A percentile compares a stretch with the other conserved stretches of the same genome.
phyloP scores from a whole-genome alignment of 805 yeast genomes.

The Yamadazyma sp. region DNA sequence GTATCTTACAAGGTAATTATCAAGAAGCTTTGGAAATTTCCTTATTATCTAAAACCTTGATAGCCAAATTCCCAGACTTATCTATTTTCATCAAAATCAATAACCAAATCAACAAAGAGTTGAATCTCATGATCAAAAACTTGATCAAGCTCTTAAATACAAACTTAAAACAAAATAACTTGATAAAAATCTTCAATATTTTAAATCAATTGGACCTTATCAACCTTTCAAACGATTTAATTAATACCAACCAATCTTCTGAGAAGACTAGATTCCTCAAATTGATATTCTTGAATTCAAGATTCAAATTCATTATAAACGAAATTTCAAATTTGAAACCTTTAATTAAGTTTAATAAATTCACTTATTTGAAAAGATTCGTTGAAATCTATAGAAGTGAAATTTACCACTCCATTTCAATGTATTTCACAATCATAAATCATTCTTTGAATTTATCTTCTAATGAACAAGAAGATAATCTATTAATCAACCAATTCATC shows the following conservation, averaged over 20 bases:
- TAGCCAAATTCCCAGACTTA: conserved; percentile 64
- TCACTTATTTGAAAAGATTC: conserved; percentile 69
- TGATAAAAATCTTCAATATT: conserved; percentile 75
- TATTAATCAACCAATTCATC: conserved; percentile 28
- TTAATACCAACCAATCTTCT: conserved; percentile 70
- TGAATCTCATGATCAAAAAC: conserved; percentile 65
- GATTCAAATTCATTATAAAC: conserved; percentile 62
- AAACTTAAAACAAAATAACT: conserved; percentile 72
- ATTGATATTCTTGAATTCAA: conserved; percentile 60
- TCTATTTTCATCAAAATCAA: conserved; percentile 50
- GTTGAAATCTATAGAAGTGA: conserved; percentile 85
- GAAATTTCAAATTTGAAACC: conserved; percentile 61
- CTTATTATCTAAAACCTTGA: conserved; percentile 64
- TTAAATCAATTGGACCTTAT: conserved; percentile 64
- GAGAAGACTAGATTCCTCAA: conserved; percentile 28
- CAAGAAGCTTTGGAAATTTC: conserved; percentile 87
- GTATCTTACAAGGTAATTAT: conserved; percentile 82
- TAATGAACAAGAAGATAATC: conserved; percentile 17
- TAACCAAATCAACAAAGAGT: conserved; percentile 50
- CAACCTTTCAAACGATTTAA: conserved; percentile 66
- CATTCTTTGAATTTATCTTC: conserved; percentile 21
- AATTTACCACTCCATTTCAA: conserved; percentile 68
- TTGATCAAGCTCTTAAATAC: conserved; percentile 68
- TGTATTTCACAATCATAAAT: conserved; percentile 59
- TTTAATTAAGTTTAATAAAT: conserved; percentile 48